These are phyloP conservation scores for Populus euphratica DNA, from an alignment of 345 rosid species.

Conservation along the genomic window DNA sequence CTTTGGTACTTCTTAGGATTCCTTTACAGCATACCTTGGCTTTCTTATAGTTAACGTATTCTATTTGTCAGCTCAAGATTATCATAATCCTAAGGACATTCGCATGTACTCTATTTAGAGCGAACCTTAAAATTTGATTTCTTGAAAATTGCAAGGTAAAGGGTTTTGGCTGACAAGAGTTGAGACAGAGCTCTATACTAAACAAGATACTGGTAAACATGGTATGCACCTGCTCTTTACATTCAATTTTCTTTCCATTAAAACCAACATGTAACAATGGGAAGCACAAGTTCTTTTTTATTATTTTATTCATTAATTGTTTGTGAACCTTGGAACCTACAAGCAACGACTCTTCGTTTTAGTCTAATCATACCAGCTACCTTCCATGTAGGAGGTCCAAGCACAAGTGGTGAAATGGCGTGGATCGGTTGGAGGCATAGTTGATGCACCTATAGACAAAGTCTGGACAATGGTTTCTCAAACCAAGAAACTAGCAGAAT, in stretches of 20 bases:
- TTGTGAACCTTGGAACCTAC: background rate
- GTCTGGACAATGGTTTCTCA: constrained; percentile 48
- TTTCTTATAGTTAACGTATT: background rate
- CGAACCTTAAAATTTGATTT: background rate
- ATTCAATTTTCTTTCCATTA: background rate
- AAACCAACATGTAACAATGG: background rate
- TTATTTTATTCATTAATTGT: background rate
- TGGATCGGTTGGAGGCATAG: constrained; percentile 43
- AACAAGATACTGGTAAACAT: background rate
- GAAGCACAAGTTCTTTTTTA: background rate
- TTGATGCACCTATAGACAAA: constrained; percentile 39
- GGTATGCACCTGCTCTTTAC: constrained; percentile 4
- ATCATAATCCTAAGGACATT: background rate
- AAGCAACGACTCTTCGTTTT: background rate
- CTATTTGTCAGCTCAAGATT: background rate
- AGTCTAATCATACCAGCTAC: background rate
- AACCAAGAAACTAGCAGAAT: constrained; percentile 40
- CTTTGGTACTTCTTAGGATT: constrained; percentile 23
- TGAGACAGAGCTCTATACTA: background rate
- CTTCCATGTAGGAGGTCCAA: constrained; percentile 24
- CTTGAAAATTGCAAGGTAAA: background rate
- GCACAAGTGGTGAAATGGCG: constrained; percentile 36
- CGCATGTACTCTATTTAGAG: background rate
- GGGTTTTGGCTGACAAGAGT: background rate
- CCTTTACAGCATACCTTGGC: constrained; percentile 10